Evolutionary conservation across 495 filamentous ascomycete genomes (phyloP), one percentile per base, ranked within the genome.

Genomic region (Neurospora sp.): DNA sequence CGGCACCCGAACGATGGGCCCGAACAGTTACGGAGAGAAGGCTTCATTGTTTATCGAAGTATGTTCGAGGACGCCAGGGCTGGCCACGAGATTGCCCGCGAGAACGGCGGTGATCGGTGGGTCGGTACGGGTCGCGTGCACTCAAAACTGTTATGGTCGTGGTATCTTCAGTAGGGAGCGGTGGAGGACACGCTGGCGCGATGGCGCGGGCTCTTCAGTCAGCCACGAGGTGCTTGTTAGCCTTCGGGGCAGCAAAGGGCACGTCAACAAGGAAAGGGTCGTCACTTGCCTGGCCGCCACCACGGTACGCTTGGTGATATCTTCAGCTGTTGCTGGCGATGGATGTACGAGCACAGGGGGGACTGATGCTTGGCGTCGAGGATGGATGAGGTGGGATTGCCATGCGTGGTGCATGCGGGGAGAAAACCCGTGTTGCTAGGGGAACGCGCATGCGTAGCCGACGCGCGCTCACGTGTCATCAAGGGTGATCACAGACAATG

Each of bases 261-360:
- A 20, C 0, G 44, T 3, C 7, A 8, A 10, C 16, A 46, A 46
- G 3, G 44, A 1, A 20, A 11, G n/a, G 8, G n/a, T 11, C n/a
- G 3, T n/a, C 1, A 20, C 18, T 46, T 10, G 8, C 18, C 9
- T 46, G 42, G 16, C 5, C 6, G 6, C 16, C 16, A 18, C 16
- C 16, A 44, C 16, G 41, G 5, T 7, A 44, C 14, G 16, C 1
- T n/a, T 44, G 14, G 16, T 18, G 16, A 18, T 8, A 6, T 0
- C 16, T 18, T 18, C 5, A 18, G 1, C 7, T 10, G 18, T 20
- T n/a, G 42, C 2, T 46, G 18, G 42, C 42, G 6, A 46, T 46
- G 44, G 1, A 6, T 0, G 1, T 46, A 0, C n/a, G 44, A 20
- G 18, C 3, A 0, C 8, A 20, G 0, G 8, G 2, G n/a, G 3